Evolutionary conservation across 441 rosid species (phyloP), one percentile per base, ranked within the genome.

Genomic region (Arabidopsis lyrata): DNA sequence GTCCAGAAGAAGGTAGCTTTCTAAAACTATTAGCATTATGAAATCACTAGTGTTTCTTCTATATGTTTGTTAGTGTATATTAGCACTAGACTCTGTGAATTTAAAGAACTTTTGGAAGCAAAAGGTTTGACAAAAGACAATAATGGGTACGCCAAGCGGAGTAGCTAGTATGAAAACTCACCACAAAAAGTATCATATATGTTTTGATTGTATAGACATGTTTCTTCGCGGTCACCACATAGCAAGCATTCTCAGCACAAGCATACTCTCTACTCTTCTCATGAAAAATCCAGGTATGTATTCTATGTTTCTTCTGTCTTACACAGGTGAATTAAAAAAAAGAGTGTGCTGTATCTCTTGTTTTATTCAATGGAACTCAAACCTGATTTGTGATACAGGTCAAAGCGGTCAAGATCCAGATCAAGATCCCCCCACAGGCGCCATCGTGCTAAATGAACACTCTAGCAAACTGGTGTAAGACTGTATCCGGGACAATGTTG

Each of bases 211-310:
- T 95, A 84, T 95, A 95, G 99, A 95, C 89, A 90, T 81, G 91
- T 86, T 85, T 86, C 87, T 83, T 87, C 89, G 88, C 85, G 97
- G 90, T 95, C 99, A 86, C 99, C 98, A 80, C 94, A 89, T 91
- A 90, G 97, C 94, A 95, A 90, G 97, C 92, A 88, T 88, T 91
- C 96, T 88, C 90, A 90, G 86, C 90, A 86, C 95, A 93, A 95
- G 87, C 90, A 93, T 78, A 90, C 90, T 84, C 95, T 91, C 88
- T 87, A 91, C 84, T 88, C 97, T 87, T 93, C 99, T 91, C 86
- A 86, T 87, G 95, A 88, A 79, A 81, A 64, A 32, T 71, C 84
- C 77, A 87, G 91, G 97, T 90, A 87, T 78, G 77, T 57, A 77
- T 29, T 82, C 74, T 20, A 73, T 44, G 29, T 80, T 76, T 67